Evolutionary conservation across 2,329 filamentous ascomycete genomes (phyloP).

Genomic region (Paracamarosporium sp.): DNA sequence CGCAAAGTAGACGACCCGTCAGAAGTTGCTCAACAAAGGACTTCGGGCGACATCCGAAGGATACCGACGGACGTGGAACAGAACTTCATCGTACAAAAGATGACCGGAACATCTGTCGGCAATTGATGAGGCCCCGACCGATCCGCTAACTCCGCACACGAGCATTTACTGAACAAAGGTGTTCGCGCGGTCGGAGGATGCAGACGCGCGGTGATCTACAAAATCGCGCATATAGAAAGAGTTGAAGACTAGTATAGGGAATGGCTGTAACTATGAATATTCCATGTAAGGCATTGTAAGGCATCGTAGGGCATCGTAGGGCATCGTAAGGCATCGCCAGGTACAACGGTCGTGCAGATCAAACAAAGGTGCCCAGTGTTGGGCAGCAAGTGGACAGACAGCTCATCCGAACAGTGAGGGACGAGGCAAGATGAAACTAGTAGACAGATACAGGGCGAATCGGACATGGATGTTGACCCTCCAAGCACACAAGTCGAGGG

Average conservation of each 20-base stretch:
- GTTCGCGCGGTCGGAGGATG: background rate
- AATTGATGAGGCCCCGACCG: background rate
- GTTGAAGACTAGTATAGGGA: background rate
- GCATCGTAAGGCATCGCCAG: background rate
- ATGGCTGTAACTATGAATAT: background rate
- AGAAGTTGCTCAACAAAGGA: background rate
- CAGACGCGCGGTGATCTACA: background rate
- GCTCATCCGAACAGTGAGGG: background rate
- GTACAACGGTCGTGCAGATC: background rate
- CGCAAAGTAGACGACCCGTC: background rate
- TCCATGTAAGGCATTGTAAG: background rate
- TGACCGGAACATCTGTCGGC: background rate
- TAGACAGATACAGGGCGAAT: background rate
- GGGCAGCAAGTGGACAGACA: background rate
- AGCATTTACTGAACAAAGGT: background rate
- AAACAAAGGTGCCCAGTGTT: background rate
- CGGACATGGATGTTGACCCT: background rate
- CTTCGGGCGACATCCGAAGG: background rate
- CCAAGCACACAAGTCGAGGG: background rate
- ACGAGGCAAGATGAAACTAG: background rate
- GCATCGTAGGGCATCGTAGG: background rate
- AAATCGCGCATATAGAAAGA: background rate
- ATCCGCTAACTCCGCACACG: background rate
- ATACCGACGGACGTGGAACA: too few species aligned
- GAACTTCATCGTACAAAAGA: too few species aligned